These are phyloP conservation scores for Quillaja saponaria DNA, from an alignment of 306 rosid species.

Conservation along the genomic window DNA sequence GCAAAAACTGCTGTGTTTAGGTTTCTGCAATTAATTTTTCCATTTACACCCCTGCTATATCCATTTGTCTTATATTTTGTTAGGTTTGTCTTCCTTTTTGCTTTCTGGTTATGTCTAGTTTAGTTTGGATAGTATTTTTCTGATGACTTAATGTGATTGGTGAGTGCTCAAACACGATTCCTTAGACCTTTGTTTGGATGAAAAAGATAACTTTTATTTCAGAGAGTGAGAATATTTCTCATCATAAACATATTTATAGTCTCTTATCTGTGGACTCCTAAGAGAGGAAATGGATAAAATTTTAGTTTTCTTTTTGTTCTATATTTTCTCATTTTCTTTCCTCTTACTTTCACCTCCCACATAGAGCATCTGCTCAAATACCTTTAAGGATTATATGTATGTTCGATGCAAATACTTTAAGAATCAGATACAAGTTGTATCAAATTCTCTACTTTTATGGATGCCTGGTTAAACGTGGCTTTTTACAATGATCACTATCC, in stretches of 20 bases:
- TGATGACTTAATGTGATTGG: slow-evolving; percentile 31
- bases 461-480: no score
- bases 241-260: background rate
- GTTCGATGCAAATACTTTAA: no score
- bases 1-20: slow-evolving; percentile 32
- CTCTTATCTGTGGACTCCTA: slow-evolving; percentile 1
- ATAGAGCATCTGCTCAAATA: no score
- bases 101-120: slow-evolving; percentile 36
- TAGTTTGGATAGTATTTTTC: slow-evolving; percentile 42
- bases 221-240: slow-evolving; percentile 5
- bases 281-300: background rate
- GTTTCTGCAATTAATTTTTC: slow-evolving; percentile 40
- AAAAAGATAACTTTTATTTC: slow-evolving; percentile 13
- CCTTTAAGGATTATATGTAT: no score
- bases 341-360: no score
- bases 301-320: no score
- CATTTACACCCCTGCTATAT: slow-evolving; percentile 37
- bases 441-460: no score
- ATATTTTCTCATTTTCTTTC: no score
- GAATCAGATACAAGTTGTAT: no score
- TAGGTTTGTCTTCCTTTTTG: slow-evolving; percentile 46
- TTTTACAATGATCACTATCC: no score
- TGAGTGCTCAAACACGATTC: slow-evolving; percentile 24
- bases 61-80: slow-evolving; percentile 57
- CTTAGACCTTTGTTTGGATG: slow-evolving; percentile 24